Base-by-base conservation (phyloP, 106 monocot genomes). In the Dendrobium huoshanense region DNA sequence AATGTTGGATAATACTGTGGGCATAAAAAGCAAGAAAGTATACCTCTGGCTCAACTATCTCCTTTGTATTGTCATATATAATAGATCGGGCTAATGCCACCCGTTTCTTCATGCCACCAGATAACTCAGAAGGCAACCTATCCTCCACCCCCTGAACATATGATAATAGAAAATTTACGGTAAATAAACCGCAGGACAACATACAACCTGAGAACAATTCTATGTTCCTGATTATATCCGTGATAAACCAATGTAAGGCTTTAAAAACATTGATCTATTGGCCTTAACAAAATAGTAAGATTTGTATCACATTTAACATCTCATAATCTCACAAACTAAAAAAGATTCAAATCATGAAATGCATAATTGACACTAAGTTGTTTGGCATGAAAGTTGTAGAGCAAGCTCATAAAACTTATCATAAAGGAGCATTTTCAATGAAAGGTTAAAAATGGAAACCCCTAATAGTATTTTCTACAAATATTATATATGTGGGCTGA, bases 71-170 rank as follows among this genome's bases (percentile, higher is more conserved):
- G 80, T 99, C 99, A 77, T 80, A 95, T n/a, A 99, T 95, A 72
- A 99, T 93, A 73, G 99, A 95, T 43, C 99, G 85, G 29, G 99
- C 99, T 79, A 99, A 86, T 76, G 95, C 99, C 51, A 99, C 99
- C 59, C 99, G 88, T 81, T 99, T 99, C 72, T 99, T 95, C 99
- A 99, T 99, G 77, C 99, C 99, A 64, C 99, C 99, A 82, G 99
- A 99, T 73, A 99, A 77, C 81, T 99, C 99, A 43, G 99, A 95
- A 61, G 99, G 99, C 79, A 93, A 77, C 58, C 77, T 89, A 15
- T 95, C 91, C 77, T 95, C 99, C 37, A 99, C 93, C 73, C 87
- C 95, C 99, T 99, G 84, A 64, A 91, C 47, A 40, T 5, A 77
- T 5, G 19, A 37, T 41, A 77, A 77, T 5, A 74, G 74, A 43